Conservation (phyloP, 176 grass and related monocot genomes). For the Oryza meyeriana region DNA sequence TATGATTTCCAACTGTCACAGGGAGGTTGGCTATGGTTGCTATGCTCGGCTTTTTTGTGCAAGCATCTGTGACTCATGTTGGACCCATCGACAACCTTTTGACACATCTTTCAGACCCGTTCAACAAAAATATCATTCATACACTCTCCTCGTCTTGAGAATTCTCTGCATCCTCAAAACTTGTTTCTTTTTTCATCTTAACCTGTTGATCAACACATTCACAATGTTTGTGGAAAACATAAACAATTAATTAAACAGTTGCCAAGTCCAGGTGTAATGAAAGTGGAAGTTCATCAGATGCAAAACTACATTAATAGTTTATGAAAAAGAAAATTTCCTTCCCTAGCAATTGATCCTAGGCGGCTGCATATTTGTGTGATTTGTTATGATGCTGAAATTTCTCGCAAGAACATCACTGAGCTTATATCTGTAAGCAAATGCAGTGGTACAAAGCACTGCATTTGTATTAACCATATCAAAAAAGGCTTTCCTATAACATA, state of each 20-base stretch:
- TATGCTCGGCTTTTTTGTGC: slow-evolving; percentile 84
- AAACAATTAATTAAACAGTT: background rate
- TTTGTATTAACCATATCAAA: background rate
- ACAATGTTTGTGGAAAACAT: background rate
- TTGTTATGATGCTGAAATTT: background rate
- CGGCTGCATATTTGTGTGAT: background rate
- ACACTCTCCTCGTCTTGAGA: slow-evolving; percentile 35
- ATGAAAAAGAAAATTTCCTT: background rate
- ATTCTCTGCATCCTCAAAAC: background rate
- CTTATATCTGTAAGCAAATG: slow-evolving; percentile 6
- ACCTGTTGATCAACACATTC: background rate
- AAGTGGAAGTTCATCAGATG: background rate
- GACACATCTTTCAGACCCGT: slow-evolving; percentile 78
- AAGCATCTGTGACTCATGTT: slow-evolving; percentile 66
- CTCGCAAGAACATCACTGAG: background rate
- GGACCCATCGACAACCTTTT: slow-evolving; percentile 83
- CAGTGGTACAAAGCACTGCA: background rate
- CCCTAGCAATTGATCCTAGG: slow-evolving; percentile 4
- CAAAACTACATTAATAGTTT: background rate
- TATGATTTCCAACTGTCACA: slow-evolving; percentile 25
- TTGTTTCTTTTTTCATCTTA: background rate
- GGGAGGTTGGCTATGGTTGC: slow-evolving; percentile 86
- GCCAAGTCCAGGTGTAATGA: background rate
- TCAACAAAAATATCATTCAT: slow-evolving; percentile 72
- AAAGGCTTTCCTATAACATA: slow-evolving; percentile 10